Base-by-base conservation (phyloP, 2,329 filamentous ascomycete genomes). In the Ophiostoma quercus region DNA sequence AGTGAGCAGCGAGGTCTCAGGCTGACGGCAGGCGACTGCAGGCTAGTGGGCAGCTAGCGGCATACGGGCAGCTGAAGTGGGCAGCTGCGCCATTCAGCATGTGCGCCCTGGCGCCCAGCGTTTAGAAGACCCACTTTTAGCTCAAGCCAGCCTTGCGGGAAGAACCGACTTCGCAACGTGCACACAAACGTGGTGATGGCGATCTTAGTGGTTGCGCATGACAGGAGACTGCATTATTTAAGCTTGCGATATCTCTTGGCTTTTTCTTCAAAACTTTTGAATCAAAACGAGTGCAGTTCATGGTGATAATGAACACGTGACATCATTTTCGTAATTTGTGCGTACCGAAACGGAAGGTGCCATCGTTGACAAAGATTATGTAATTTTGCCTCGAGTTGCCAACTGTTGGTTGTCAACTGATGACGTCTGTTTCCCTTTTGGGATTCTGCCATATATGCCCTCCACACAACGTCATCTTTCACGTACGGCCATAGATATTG, bases 61-160 rank as follows among this genome's bases (percentile, higher is more conserved):
- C 54, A 25, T 12, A 2, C 16, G 11, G 14, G 25, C 57, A 62
- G 57, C 22, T 60, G 22, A 60, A 22, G 54, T 60, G 9, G 51
- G 51, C 51, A 57, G 51, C 8, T 57, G 51, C 22, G 22, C 51
- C 9, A n/a, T 57, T 57, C 51, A 29, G 51, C 51, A 57, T 57
- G 51, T 57, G 22, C 51, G 51, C 9, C 22, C n/a, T 47, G 43
- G 43, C 16, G 43, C 43, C 43, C 43, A 47, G 16, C 16, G 43
- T 47, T 14, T 47, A 25, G 9, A 8, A 4, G n/a, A 25, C 9
- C 51, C 51, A 57, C 51, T 57, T 54, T 25, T 34, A 41, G 39
- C 43, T 57, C 2, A 57, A 12, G 51, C 41, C 60, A 69, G 68
- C 68, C 68, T 69, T 69, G 62, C 62, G 68, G 68, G 60, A 69